Evolutionary conservation across 2,329 filamentous ascomycete genomes (phyloP), one percentile per base, ranked within the genome.

Genomic region (Cladosporium sp.): DNA sequence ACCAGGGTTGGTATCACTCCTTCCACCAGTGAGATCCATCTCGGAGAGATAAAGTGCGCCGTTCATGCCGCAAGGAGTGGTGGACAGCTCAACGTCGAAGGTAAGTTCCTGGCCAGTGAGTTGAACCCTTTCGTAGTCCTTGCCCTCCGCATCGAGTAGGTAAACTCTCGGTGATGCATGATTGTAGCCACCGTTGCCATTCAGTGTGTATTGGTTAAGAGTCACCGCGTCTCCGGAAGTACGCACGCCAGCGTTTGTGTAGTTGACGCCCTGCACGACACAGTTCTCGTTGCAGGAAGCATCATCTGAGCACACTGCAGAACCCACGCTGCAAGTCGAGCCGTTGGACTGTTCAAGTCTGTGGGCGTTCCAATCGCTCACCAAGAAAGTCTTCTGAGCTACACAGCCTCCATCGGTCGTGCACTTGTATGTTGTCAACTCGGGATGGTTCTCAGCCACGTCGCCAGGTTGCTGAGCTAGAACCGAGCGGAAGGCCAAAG

Each of bases 51-150:
- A 86, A 41, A 87, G 70, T 38, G 84, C 84, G 50, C 83, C 84
- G 68, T 88, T 88, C 53, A 88, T 70, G 54, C 85, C 85, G 61
- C 85, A 88, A 52, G 80, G 79, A 20, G 86, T 73, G 60, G 78
- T 77, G 37, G 83, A 86, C 32, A 85, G 78, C 63, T 88, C 84
- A 15, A 86, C 83, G 50, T 86, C 83, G 55, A 87, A 86, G 51
- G 81, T 82, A 69, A 88, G 82, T 68, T 88, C 84, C 61, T 83
- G 77, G 67, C 79, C 80, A 41, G 82, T 73, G 51, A 86, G 73
- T 53, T 79, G 75, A 69, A 86, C 83, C 62, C 78, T 76, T 69
- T 85, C 71, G 67, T 87, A 88, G 53, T 76, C 78, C 59, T 72
- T 73, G 40, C 82, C 77, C 45, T 74, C 70, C 59, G 67, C 58